Conservation (phyloP, 768 basidiomycete species). For the Pleurotus salmoneostramineus region DNA sequence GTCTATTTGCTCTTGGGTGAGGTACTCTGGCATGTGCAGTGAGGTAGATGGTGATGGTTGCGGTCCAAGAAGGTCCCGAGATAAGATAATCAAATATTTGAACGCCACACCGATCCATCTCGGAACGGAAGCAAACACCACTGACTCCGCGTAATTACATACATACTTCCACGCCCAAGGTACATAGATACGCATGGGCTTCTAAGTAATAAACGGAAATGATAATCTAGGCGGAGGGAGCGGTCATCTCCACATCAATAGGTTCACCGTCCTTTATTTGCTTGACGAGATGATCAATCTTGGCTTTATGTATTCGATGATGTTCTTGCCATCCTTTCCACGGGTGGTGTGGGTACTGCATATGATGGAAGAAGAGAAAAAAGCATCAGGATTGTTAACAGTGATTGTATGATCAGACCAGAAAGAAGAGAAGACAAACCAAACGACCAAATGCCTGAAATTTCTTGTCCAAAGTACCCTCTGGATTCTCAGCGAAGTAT, state of each 20-base stretch:
- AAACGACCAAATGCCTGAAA: constrained; percentile 76
- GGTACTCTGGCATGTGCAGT: constrained; percentile 42
- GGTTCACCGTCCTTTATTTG: constrained; percentile 54
- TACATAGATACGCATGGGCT: no score
- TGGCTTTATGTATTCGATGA: constrained; percentile 82
- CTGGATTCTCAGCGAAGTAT: constrained; percentile 67
- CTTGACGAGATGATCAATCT: constrained; percentile 77
- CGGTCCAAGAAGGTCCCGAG: no score
- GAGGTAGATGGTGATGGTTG: neutral
- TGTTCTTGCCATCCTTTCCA: constrained; percentile 97
- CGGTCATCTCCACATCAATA: constrained; percentile 25
- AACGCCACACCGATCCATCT: neutral
- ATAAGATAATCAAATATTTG: no score
- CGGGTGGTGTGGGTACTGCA: constrained; percentile 81
- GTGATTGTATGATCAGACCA: neutral
- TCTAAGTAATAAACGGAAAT: neutral
- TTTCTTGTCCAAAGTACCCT: constrained; percentile 80
- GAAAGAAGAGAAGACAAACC: constrained; percentile 35
- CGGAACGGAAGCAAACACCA: neutral
- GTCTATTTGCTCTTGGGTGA: constrained; percentile 54
- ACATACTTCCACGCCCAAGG: neutral
- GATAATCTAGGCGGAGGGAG: neutral
- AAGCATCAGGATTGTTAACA: neutral
- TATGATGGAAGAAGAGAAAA: neutral
- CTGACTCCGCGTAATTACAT: neutral